A percentile compares a stretch with the other conserved stretches of the same genome.
phyloP scores from a whole-genome alignment of 495 filamentous ascomycete species.

The Aspergillus affinis region DNA sequence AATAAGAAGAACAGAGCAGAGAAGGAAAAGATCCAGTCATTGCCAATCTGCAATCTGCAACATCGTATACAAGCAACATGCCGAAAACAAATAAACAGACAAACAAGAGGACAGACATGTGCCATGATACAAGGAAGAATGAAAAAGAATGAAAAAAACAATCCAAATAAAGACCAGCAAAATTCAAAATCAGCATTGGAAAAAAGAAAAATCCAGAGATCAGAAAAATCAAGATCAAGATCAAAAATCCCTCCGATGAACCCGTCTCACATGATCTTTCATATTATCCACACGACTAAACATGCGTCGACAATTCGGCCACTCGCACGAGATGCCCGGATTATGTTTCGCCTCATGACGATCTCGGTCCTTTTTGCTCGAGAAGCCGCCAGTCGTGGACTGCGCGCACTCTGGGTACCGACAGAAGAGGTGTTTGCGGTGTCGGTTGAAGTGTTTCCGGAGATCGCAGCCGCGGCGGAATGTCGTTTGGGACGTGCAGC shows the following conservation, averaged over 20 bases:
- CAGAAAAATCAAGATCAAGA: background rate
- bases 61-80: background rate
- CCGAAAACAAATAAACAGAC: background rate
- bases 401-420: conserved; percentile 61
- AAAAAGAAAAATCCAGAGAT: no score
- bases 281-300: conserved; percentile 68
- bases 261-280: conserved; percentile 55
- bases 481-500: conserved; percentile 53
- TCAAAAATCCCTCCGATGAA: conserved; percentile 33
- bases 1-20: background rate
- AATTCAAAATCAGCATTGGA: background rate
- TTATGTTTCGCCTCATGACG: conserved; percentile 65
- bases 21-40: background rate
- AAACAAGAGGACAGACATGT: no score
- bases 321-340: conserved; percentile 57
- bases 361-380: conserved; percentile 62
- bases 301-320: conserved; percentile 55
- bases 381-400: conserved; percentile 56
- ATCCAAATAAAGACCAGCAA: background rate
- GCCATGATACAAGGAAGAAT: background rate
- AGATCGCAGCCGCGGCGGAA: conserved; percentile 65
- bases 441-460: conserved; percentile 63
- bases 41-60: background rate
- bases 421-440: conserved; percentile 63
- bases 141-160: conserved; percentile 3